Base-by-base conservation (phyloP, 441 rosid species). In the Kokia cookei region DNA sequence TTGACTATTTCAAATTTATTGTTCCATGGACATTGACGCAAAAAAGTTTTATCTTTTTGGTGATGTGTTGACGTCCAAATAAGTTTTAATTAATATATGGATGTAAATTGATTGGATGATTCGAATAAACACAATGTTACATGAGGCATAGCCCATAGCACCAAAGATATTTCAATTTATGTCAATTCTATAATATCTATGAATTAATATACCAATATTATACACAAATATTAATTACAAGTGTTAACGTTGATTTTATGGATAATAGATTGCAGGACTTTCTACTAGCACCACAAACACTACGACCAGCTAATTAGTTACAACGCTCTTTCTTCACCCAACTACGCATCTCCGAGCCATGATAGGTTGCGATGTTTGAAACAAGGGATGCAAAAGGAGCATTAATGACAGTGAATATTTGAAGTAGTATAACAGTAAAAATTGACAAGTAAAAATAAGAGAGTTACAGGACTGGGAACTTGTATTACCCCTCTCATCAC, bases 401-500 rank as follows among this genome's bases (percentile, higher is more conserved):
- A 51, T 51, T 51, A 51, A n/a, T 51, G 8, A 40, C 43, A 2
- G 43, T 8, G 43, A 40, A 0, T 40, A 40, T 40, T 40, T 40
- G 2, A 40, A 40, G 43, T 12, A 62, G 13, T n/a, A 62, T 7
- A 7, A 19, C 32, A 55, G 14, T 7, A 32, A 55, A 8, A n/a
- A 19, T 19, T 19, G 22, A 19, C 22, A 37, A 15, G 5, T 14
- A 37, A 2, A 9, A 5, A 11, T 7, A 12, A 13, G 32, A 62
- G 22, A 48, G 13, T 17, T n/a, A 73, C 12, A 62, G 17, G 17
- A 48, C 67, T 11, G 24, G 40, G 29, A 48, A 77, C 32, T 50
- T 48, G 45, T 60, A 69, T 72, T 75, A 17, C 65, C 76, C 40
- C 62, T 17, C 45, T 15, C 22, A 32, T 7, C 73, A 81, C 62